Base-by-base conservation (phyloP, 164 flowering plant genomes). In the Sedum album region DNA sequence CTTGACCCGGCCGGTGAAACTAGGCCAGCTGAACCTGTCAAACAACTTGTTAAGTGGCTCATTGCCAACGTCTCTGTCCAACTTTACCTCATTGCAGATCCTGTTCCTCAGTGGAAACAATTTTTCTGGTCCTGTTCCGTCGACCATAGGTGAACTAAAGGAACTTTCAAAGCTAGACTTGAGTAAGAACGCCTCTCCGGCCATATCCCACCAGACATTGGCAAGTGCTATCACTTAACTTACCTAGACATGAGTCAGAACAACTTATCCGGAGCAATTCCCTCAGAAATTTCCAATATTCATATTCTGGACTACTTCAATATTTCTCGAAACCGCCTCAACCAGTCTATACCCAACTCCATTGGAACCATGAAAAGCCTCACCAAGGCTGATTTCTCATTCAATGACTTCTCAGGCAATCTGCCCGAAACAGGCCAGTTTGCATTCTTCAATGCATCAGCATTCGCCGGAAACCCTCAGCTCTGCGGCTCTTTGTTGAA, bases 391-490 rank as follows among this genome's bases (percentile, higher is more conserved):
- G 98, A 94, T 76, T 94, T 94, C 76, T 91, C 98, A 66, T 91
- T 84, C 91, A 94, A 94, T 69, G 84, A 91, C 48, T 78, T 94
- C 73, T 84, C 89, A 0, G 98, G 98, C 1, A 82, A 77, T 73
- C 67, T 94, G 23, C 98, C 98, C 0, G 97, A 87, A 68, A 74
- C 80, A 0, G 97, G 97, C 26, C 98, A 93, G 73, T 93, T 94
- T 53, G 69, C 82, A 0, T 79, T 80, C 79, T 88, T 94, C 80
- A 90, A 94, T 57, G 90, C 90, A 55, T 80, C 97, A 0, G 79
- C 97, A 3, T 94, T 83, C 53, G 88, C 88, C 0, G 97, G 97
- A 5, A 94, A 94, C 72, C 92, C 97, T 26, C 86, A 66, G 18
- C 89, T 91, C 23, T 91, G 96, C 55, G 94, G 95, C 7, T 60